Evolutionary conservation across 2,329 filamentous ascomycete genomes (phyloP).

Genomic region (Tolypocladium amazonense): DNA sequence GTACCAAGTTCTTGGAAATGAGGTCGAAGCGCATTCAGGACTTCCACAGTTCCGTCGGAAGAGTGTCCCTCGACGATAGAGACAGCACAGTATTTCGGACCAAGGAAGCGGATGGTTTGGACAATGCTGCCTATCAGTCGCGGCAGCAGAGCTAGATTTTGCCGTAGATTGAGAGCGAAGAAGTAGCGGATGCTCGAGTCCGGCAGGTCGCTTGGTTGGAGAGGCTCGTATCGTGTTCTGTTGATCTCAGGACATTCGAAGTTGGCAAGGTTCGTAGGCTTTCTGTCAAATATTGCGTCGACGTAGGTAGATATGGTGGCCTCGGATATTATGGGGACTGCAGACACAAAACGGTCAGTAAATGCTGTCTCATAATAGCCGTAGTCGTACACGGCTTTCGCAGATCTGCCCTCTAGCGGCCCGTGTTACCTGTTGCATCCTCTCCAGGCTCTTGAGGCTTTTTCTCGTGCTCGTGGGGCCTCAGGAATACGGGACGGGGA

Average conservation of each 20-base stretch:
- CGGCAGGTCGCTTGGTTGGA: background rate
- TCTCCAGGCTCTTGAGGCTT: background rate
- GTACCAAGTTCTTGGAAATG: slow-evolving; percentile 26
- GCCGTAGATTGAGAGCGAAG: slow-evolving; percentile 40
- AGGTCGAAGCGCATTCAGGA: slow-evolving; percentile 28
- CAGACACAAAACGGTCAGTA: background rate
- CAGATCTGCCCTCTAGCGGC: background rate
- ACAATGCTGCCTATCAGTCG: slow-evolving; percentile 35
- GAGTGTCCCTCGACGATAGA: slow-evolving; percentile 44
- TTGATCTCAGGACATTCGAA: background rate
- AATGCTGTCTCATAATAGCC: background rate
- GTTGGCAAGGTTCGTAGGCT: background rate
- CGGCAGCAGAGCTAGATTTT: slow-evolving; percentile 31
- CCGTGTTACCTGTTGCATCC: too few species aligned
- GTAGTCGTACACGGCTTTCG: background rate
- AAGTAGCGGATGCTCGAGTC: slow-evolving; percentile 23
- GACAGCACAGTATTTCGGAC: slow-evolving; percentile 34
- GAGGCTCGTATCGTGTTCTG: background rate
- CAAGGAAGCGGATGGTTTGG: slow-evolving; percentile 36
- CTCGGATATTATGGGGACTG: background rate
- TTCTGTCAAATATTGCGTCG: background rate
- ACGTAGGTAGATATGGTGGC: background rate
- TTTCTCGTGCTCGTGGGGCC: background rate
- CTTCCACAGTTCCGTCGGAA: slow-evolving; percentile 37
- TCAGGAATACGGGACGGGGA: background rate